phyloP scores from a whole-genome alignment of 257 asterid species.

The Przewalskia tangutica region DNA sequence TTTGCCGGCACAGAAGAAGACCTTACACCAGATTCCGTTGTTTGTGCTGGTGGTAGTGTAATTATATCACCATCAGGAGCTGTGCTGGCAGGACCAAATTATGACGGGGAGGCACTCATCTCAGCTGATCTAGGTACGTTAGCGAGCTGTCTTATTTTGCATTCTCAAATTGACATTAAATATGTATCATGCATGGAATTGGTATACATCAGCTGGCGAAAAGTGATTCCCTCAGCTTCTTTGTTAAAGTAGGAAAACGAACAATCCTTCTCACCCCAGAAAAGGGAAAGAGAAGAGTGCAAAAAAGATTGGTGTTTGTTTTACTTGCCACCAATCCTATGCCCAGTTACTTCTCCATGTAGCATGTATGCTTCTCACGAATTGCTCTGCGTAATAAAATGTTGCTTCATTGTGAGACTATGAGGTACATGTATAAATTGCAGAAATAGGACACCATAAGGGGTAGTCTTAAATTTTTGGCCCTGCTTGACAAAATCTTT shows the following conservation, averaged over 20 bases:
- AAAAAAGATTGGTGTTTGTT: not conserved
- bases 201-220: not conserved
- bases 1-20: conserved; percentile 72
- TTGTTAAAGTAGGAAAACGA: not conserved
- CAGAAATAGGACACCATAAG: too few species aligned
- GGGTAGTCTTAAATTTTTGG: too few species aligned
- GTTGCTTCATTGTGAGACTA: not conserved
- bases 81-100: conserved; percentile 90
- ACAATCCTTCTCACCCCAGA: not conserved
- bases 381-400: not conserved
- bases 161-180: not conserved
- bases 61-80: conserved; percentile 84
- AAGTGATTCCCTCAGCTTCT: not conserved
- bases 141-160: not conserved
- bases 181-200: not conserved
- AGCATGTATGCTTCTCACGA: not conserved
- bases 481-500: too few species aligned
- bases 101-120: conserved; percentile 88
- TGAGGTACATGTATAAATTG: not conserved
- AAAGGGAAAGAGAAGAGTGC: not conserved
- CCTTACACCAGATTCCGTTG: conserved; percentile 71
- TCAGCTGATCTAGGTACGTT: conserved; percentile 79
- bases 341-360: not conserved
- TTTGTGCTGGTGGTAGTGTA: conserved; percentile 92
- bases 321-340: not conserved